Base-by-base conservation (phyloP, 208 protist species). In the Polymyxa betae region DNA sequence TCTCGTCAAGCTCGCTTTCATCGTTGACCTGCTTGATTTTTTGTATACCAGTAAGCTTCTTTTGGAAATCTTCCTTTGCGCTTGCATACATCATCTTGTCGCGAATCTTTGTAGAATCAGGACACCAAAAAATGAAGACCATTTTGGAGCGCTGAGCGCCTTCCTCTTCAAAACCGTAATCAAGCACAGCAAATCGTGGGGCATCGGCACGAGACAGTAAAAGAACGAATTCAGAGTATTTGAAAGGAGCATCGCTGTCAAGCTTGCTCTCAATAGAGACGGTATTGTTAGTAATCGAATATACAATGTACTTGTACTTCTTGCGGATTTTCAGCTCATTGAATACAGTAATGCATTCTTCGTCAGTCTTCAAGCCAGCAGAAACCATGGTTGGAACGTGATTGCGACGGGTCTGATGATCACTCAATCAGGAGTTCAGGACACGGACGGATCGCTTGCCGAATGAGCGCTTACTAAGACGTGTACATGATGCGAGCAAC, bases 231-330 rank as follows among this genome's bases (percentile, higher is more conserved):
- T 82, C 40, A 12, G 72, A 5, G 72, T 82, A 82, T 43, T 82
- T 35, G 72, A 82, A 82, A 5, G 72, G 72, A n/a, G 72, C 72
- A 5, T 82, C 72, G 5, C 72, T n/a, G 12, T 35, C 35, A 5
- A 82, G n/a, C 72, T 82, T 82, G 12, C 16, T 38, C n/a, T 82
- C 72, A n/a, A 82, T 35, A 12, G n/a, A 38, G n/a, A 82, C 35
- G 35, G 72, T 35, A 43, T 82, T 82, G n/a, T 82, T n/a, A 5
- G 35, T 20, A 43, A 82, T 82, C 35, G 72, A 5, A 43, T 82
- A 82, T n/a, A 82, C 72, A 43, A 82, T 82, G 72, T 82, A 82
- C n/a, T 82, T 82, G 72, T 82, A 82, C 72, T 82, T 82, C 72
- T 82, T 82, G 72, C 72, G 72, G 5, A 82, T 20, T 82, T 82